Percentiles rank a stretch among this genome's conserved stretches.
phyloP scores from a whole-genome alignment of 2,329 filamentous ascomycete genomes.

The Xylariaceae sp. region DNA sequence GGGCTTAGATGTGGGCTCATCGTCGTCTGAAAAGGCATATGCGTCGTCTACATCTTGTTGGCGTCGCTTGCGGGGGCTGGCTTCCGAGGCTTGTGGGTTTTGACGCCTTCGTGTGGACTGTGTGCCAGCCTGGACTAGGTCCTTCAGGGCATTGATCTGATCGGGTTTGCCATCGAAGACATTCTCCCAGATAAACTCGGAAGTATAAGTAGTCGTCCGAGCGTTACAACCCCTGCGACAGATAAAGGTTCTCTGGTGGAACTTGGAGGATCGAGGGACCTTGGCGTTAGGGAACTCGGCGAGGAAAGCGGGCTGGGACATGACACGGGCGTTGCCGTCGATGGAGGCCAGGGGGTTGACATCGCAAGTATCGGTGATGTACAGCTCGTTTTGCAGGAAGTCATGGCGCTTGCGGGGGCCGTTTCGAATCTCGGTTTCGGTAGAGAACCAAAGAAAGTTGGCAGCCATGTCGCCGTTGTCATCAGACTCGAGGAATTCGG shows the following conservation, averaged over 20 bases:
- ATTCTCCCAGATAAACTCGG: conserved; percentile 90
- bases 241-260: conserved; percentile 82
- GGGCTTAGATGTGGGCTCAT: conserved; percentile 27
- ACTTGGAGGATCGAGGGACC: conserved; percentile 66
- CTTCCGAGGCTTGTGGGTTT: conserved; percentile 29
- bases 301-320: conserved; percentile 68
- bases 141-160: conserved; percentile 62
- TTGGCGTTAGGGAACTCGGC: conserved; percentile 69
- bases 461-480: conserved; percentile 74
- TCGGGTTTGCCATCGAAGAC: conserved; percentile 64
- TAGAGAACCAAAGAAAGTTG: conserved; percentile 94
- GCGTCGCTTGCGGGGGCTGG: conserved; percentile 20
- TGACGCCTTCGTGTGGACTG: conserved; percentile 60
- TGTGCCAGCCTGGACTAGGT: conserved; percentile 67
- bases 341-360: conserved; percentile 83
- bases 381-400: conserved; percentile 83
- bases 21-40: conserved; percentile 31
- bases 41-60: conserved; percentile 25
- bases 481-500: conserved; percentile 72
- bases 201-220: conserved; percentile 82
- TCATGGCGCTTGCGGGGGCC: conserved; percentile 79
- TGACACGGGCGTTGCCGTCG: conserved; percentile 79
- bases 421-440: conserved; percentile 82
- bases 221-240: conserved; percentile 88
- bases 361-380: conserved; percentile 84